These are phyloP conservation scores for Trypanosoma platydactyli DNA, from an alignment of 208 protist species.

Conservation along the genomic window DNA sequence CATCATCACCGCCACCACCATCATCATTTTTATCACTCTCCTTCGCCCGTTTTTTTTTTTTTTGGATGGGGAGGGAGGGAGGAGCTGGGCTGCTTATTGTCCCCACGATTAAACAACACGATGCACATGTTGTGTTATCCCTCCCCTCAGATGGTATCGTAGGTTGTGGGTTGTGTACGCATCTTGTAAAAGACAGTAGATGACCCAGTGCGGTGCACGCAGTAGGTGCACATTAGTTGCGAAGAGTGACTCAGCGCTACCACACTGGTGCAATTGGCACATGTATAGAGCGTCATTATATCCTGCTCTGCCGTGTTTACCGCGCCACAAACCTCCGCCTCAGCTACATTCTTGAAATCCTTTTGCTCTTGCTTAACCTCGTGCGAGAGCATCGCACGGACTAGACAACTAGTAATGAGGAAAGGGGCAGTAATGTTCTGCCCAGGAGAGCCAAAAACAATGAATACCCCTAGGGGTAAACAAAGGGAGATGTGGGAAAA, in stretches of 20 bases:
- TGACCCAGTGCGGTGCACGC: slow-evolving; percentile 75
- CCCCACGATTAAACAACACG: too few relatives aligned
- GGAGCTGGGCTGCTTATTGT: too few relatives aligned
- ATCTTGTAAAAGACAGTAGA: slow-evolving; percentile 91
- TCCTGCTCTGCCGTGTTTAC: slow-evolving; percentile 17
- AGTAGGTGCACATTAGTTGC: slow-evolving; percentile 73
- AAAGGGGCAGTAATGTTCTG: too few relatives aligned
- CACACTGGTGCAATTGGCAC: slow-evolving; percentile 76
- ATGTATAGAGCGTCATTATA: slow-evolving; percentile 69
- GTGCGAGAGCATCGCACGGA: slow-evolving; percentile 16
- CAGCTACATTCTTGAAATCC: slow-evolving; percentile 30
- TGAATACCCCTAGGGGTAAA: too few relatives aligned
- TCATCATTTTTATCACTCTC: not conserved
- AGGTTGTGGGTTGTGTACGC: slow-evolving; percentile 77
- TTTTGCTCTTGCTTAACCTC: slow-evolving; percentile 43
- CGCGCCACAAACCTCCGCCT: slow-evolving; percentile 8
- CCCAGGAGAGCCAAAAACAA: too few relatives aligned
- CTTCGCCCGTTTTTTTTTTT: not conserved
- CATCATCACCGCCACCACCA: too few relatives aligned
- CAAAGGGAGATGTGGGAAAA: slow-evolving; percentile 10
- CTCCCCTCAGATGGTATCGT: slow-evolving; percentile 77
- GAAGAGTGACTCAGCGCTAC: slow-evolving; percentile 54
- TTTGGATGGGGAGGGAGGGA: not conserved
- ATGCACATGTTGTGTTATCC: not conserved
- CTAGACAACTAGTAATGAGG: not conserved